These are phyloP conservation scores for Epichloe brachyelytri DNA, from an alignment of 2,329 filamentous ascomycete genomes.

Conservation along the genomic window DNA sequence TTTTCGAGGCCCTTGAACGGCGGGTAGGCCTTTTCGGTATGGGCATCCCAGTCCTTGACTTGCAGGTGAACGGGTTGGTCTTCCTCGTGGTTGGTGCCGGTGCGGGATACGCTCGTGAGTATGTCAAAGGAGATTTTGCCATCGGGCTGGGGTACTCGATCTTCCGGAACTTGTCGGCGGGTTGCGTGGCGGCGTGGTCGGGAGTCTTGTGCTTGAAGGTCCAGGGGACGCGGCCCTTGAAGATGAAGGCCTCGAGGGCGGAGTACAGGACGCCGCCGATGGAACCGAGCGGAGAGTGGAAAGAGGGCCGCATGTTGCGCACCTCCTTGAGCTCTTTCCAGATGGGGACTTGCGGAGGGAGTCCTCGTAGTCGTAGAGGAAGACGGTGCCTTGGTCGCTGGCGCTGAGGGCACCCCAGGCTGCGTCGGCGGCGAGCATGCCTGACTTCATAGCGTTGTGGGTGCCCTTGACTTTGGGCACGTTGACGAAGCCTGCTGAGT, in stretches of 20 bases:
- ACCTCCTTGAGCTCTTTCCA: constrained; percentile 93
- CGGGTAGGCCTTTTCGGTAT: constrained; percentile 72
- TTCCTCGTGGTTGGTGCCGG: constrained; percentile 96
- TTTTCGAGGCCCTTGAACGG: constrained; percentile 88
- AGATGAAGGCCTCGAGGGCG: constrained; percentile 75
- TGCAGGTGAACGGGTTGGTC: constrained; percentile 95
- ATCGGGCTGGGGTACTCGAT: constrained; percentile 96
- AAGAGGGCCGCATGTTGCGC: constrained; percentile 93
- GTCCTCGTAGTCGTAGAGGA: constrained; percentile 91
- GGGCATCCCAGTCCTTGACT: constrained; percentile 88
- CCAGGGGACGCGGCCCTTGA: constrained; percentile 82
- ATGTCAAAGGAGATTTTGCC: constrained; percentile 94
- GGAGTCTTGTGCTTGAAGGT: constrained; percentile 73
- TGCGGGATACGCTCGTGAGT: constrained; percentile 84
- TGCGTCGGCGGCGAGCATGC: constrained; percentile 90
- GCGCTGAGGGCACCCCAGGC: constrained; percentile 61
- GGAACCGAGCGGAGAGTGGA: constrained; percentile 75
- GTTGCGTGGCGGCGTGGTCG: constrained; percentile 68
- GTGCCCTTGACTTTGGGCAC: constrained; percentile 98
- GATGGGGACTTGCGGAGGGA: constrained; percentile 71
- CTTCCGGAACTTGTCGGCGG: constrained; percentile 66
- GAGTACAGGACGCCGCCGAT: constrained; percentile 90
- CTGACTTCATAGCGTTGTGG: constrained; percentile 94
- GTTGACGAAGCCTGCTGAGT: constrained; percentile 93
- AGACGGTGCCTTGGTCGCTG: constrained; percentile 55